phyloP scores from a whole-genome alignment of 352 stramenopile species.

The Pythium periplocum region DNA sequence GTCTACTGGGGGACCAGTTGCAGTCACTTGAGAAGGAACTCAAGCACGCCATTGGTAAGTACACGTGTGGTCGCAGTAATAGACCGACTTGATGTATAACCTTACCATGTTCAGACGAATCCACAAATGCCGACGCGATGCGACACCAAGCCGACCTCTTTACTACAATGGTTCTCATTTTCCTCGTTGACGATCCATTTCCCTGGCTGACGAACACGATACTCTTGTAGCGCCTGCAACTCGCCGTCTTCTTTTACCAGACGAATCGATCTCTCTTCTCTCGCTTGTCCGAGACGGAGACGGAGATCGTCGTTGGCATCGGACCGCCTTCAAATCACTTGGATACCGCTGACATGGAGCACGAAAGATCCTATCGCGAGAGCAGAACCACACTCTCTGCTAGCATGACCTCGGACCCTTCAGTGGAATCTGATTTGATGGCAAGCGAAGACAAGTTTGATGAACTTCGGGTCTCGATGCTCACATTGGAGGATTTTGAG shows the following conservation, averaged over 20 bases:
- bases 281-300: conserved; percentile 40
- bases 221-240: conserved; percentile 45
- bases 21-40: conserved; percentile 33
- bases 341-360: not conserved
- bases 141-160: conserved; percentile 46
- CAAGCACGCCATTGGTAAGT: conserved; percentile 31
- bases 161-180: conserved; percentile 25
- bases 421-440: not conserved
- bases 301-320: conserved; percentile 44
- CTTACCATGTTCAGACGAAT: conserved; percentile 25
- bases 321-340: conserved; percentile 4
- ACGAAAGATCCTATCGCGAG: not conserved
- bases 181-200: not conserved
- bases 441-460: not conserved
- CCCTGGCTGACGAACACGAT: not conserved
- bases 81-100: too few relatives aligned
- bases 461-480: conserved; percentile 13
- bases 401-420: conserved; percentile 2
- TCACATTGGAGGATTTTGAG: conserved; percentile 67
- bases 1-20: conserved; percentile 32
- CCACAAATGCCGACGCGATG: conserved; percentile 24
- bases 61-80: not conserved
- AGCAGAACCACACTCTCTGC: conserved; percentile 12
- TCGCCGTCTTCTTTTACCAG: conserved; percentile 71
- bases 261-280: conserved; percentile 46